Evolutionary conservation across 345 rosid species (phyloP).

Genomic region (Theobroma cacao): DNA sequence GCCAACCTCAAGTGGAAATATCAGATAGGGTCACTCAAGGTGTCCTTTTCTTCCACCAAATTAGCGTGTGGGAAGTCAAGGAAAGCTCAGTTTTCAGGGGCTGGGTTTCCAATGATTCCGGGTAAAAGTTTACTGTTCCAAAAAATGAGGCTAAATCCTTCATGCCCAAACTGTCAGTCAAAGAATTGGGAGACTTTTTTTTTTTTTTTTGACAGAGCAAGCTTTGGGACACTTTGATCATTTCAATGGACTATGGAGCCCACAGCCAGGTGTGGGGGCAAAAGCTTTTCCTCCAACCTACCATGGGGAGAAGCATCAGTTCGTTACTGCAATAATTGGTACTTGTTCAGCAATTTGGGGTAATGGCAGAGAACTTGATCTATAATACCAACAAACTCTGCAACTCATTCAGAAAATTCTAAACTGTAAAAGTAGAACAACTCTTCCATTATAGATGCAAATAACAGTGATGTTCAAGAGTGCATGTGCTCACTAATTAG

Average conservation of each 20-base stretch:
- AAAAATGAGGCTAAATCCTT: background rate
- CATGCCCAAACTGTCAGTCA: background rate
- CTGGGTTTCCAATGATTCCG: background rate
- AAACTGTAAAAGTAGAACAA: background rate
- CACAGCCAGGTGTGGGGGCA: background rate
- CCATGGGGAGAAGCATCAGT: background rate
- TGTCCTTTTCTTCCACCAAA: background rate
- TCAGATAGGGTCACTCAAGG: background rate
- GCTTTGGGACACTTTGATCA: background rate
- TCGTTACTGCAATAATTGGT: background rate
- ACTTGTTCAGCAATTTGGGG: background rate
- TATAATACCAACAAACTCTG: background rate
- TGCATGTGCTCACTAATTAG: background rate
- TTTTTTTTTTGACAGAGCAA: no score
- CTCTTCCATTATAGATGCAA: background rate
- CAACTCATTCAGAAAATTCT: background rate
- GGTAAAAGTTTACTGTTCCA: background rate
- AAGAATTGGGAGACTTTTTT: no score
- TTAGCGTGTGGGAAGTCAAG: background rate
- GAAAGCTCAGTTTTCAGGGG: background rate
- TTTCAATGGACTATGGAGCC: background rate
- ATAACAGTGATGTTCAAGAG: background rate
- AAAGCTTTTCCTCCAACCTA: background rate
- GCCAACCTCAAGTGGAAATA: background rate
- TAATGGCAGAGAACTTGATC: background rate